Percentiles rank a stretch among this genome's conserved stretches.
These are phyloP conservation scores for Dendrocalamus latiflorus DNA, from an alignment of 202 grass and related monocot genomes.

Conservation along the genomic window DNA sequence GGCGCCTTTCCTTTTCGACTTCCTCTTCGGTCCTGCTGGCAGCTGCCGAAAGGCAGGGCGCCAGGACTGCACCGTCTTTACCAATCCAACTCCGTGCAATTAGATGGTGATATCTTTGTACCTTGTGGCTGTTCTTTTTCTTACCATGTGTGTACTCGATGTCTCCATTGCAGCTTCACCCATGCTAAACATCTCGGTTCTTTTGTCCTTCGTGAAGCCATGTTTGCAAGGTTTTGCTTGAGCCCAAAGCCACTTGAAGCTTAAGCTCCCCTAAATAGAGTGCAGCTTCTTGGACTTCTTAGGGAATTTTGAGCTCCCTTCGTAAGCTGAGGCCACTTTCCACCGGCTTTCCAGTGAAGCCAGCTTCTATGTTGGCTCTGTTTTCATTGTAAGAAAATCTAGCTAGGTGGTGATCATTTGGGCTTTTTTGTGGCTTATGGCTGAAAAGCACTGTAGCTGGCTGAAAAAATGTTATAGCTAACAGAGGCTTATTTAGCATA, in stretches of 20 bases:
- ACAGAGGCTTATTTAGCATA: no score
- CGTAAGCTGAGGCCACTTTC: no score
- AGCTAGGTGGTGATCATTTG: no score
- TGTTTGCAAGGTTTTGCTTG: background rate
- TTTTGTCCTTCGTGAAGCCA: background rate
- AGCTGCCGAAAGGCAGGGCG: constrained; percentile 28
- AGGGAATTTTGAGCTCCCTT: no score
- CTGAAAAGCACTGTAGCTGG: no score
- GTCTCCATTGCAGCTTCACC: background rate
- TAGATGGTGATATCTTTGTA: background rate
- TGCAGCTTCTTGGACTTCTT: no score
- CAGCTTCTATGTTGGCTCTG: background rate
- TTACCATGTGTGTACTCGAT: background rate
- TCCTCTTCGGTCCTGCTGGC: constrained; percentile 12
- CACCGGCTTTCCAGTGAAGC: no score
- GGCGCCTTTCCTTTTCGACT: background rate
- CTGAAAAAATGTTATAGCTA: no score
- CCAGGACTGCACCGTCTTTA: background rate
- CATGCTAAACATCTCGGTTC: background rate
- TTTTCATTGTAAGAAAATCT: background rate
- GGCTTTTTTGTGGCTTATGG: no score
- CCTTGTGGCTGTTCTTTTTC: background rate
- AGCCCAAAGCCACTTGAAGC: no score
- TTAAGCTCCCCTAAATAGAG: no score
- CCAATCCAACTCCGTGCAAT: background rate